These are phyloP conservation scores for Curvularia sp. DNA, from an alignment of 2,329 filamentous ascomycete genomes.

Conservation along the genomic window DNA sequence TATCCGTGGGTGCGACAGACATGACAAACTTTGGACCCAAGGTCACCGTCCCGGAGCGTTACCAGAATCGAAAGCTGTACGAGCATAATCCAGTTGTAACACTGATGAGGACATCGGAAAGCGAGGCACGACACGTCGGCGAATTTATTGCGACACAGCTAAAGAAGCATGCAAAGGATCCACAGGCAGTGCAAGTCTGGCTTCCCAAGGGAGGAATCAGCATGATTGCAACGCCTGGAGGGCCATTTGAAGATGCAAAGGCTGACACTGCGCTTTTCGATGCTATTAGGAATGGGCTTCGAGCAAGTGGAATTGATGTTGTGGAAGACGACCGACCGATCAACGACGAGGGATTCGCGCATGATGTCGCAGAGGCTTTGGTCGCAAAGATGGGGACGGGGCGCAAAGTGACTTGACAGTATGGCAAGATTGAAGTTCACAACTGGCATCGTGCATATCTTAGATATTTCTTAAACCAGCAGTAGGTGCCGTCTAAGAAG, in stretches of 20 bases:
- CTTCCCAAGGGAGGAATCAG: slow-evolving; percentile 69
- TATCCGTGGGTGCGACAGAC: slow-evolving; percentile 58
- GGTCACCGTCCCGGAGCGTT: slow-evolving; percentile 63
- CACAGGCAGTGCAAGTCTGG: slow-evolving; percentile 61
- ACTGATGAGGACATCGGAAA: slow-evolving; percentile 67
- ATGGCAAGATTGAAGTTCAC: background rate
- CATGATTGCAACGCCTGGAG: slow-evolving; percentile 62
- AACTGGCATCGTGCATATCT: background rate
- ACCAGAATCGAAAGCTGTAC: slow-evolving; percentile 60
- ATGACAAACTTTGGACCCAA: slow-evolving; percentile 68
- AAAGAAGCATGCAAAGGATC: slow-evolving; percentile 48
- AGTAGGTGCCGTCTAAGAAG: background rate
- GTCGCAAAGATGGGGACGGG: slow-evolving; percentile 31
- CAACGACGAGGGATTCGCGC: slow-evolving; percentile 63
- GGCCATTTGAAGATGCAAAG: slow-evolving; percentile 61
- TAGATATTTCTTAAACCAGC: background rate
- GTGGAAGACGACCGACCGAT: slow-evolving; percentile 60
- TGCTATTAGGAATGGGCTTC: slow-evolving; percentile 59
- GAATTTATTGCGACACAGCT: slow-evolving; percentile 64
- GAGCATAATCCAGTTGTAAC: slow-evolving; percentile 73
- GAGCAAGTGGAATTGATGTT: slow-evolving; percentile 59
- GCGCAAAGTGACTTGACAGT: slow-evolving; percentile 2
- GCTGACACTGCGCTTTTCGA: slow-evolving; percentile 59
- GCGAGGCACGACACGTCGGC: slow-evolving; percentile 65
- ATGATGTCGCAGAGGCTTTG: slow-evolving; percentile 56